Evolutionary conservation across 768 basidiomycete species (phyloP).

Genomic region (Porpolomopsis calyptriformis): DNA sequence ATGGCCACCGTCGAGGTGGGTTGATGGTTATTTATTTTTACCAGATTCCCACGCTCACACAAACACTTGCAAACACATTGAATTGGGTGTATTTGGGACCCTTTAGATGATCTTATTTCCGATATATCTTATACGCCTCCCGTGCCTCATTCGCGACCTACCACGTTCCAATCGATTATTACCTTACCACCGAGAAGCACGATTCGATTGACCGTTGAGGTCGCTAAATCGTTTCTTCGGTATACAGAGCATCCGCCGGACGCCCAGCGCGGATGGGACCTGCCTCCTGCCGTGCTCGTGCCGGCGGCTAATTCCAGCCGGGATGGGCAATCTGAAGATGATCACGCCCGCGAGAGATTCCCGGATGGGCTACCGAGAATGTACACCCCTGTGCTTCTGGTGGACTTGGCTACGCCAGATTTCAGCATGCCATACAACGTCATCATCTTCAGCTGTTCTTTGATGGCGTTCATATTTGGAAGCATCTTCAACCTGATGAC

Average conservation of each 20-base stretch:
- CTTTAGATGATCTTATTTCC: conserved; percentile 51
- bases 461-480: conserved; percentile 90
- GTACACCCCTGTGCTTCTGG: conserved; percentile 73
- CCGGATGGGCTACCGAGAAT: conserved; percentile 30
- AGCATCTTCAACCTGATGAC: conserved; percentile 83
- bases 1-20: conserved; percentile 39
- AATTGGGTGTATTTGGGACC: conserved; percentile 4
- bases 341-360: conserved; percentile 11
- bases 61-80: neutral
- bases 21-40: conserved; percentile 2
- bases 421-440: conserved; percentile 99
- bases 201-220: conserved; percentile 56
- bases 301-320: neutral
- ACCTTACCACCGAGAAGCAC: conserved; percentile 59
- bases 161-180: conserved; percentile 63
- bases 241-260: conserved; percentile 97
- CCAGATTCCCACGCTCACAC: no score
- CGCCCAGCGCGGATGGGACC: conserved; percentile 89
- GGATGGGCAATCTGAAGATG: neutral
- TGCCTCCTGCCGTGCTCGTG: conserved; percentile 75
- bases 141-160: conserved; percentile 60
- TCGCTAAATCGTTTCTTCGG: conserved; percentile 75
- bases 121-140: conserved; percentile 60
- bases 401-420: conserved; percentile 95
- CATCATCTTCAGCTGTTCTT: conserved; percentile 88